Evolutionary conservation across 805 yeast genomes (phyloP), one percentile per base, ranked within the genome.

Genomic region (Metschnikowia shivogae): DNA sequence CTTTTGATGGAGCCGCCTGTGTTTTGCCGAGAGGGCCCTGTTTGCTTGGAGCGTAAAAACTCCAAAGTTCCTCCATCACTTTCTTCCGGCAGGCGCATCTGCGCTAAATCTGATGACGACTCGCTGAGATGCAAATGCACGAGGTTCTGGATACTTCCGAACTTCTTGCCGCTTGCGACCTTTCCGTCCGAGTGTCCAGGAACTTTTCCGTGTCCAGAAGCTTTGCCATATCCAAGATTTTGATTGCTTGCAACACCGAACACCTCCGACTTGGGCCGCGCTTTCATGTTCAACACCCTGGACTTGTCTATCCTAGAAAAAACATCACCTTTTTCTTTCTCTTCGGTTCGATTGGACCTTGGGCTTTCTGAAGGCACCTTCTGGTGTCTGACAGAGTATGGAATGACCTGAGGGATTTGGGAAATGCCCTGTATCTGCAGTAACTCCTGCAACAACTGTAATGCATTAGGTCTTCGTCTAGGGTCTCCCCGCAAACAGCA

Each of bases 401-500:
- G 76, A 34, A 69, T 59, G 63, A 77, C 68, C 46, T 61, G 60
- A 1, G 77, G 72, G 33, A 66, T 49, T 28, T 73, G 73, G 10
- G 68, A 58, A 12, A 52, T 46, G 17, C 77, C 76, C 60, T 80
- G 76, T 77, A 86, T 77, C 41, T 70, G 70, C 48, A 84, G 79
- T 5, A 85, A 69, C 60, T 85, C 90, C 40, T 80, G 86, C 27
- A 86, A 62, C 20, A 85, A 68, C 59, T 86, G 92, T 46, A 78
- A 80, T 3, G 82, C 82, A 48, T 81, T 84, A 7, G 95, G 95
- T 57, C 95, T 74, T 45, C 79, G 71, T 36, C 77, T 69, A 3
- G 93, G 93, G 57, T 84, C 82, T 32, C 74, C 84, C 43, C 80
- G 71, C 48, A 86, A 62, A 55, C 84, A 67, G 46, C 78, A 80